Evolutionary conservation across 495 filamentous ascomycete genomes (phyloP), one percentile per base, ranked within the genome.

Genomic region (Halenospora varia): DNA sequence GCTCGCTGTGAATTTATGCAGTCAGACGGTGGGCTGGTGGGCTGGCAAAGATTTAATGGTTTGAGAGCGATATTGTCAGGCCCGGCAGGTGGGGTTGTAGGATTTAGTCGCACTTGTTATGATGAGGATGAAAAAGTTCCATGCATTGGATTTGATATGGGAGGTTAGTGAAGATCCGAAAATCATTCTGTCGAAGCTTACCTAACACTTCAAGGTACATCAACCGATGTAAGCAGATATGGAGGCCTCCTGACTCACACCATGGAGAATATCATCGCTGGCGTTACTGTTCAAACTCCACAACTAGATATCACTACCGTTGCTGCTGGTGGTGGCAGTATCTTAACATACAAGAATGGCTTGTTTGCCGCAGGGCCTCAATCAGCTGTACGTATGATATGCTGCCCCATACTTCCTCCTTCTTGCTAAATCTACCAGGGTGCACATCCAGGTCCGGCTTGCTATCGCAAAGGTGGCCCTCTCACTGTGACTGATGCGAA

Each of bases 11-110:
- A 70, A 35, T 70, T 71, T 41, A 70, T 70, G 68, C 68, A 70
- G 42, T 73, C 71, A 48, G 56, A 59, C 41, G 56, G 56, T 13
- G 56, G 56, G 10, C 25, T 59, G 1, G 51, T 48, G 3, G 23
- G 10, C 6, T 54, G 40, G 18, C 18, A 53, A 19, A 75, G 72
- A 50, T 85, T 86, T 61, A 82, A 75, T 47, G 82, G 83, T 10
- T 61, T 85, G 41, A 78, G 78, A 58, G 82, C 80, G 2, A 83
- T 86, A 47, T 61, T 85, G 1, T 83, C 81, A 23, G 82, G 82
- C 0, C 82, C 82, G 17, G 82, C 82, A 25, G 83, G 81, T 50
- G 83, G 71, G 18, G 70, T 73, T 6, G 70, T 72, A 15, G 70
- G 71, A n/a, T 71, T 63, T 59, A 62, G 61, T 9, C 61, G 61